A percentile compares a stretch with the other conserved stretches of the same genome.
Evolutionary conservation across 176 grass and related monocot species (phyloP).

Genomic region (Phyllostachys edulis): DNA sequence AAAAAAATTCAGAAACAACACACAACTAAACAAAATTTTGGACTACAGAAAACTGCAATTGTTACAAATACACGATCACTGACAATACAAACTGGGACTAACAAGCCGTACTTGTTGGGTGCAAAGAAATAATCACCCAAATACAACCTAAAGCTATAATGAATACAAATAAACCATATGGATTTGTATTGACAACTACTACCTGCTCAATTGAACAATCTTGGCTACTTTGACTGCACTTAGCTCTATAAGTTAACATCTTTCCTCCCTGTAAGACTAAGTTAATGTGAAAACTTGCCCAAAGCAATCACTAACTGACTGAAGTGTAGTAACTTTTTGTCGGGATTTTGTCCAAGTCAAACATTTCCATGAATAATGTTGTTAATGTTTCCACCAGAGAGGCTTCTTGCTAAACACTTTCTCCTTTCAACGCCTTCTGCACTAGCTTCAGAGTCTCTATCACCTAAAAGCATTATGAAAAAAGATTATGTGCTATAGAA

Average conservation of each 20-base stretch:
- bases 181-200: constrained; percentile 5
- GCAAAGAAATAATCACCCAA: constrained; percentile 20
- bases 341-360: neutral
- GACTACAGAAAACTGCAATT: neutral
- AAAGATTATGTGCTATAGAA: neutral
- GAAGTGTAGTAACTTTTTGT: neutral
- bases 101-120: neutral
- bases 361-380: neutral
- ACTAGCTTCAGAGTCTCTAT: constrained; percentile 61
- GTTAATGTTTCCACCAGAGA: neutral
- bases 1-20: too few species aligned
- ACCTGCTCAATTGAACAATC: constrained; percentile 22
- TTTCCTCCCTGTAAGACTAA: constrained; percentile 7
- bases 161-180: neutral
- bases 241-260: neutral
- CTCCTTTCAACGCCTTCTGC: constrained; percentile 63
- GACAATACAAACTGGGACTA: neutral
- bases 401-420: constrained; percentile 35
- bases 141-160: neutral
- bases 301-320: neutral
- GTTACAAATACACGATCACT: constrained; percentile 11
- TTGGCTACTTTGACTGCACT: constrained; percentile 17
- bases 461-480: constrained; percentile 40
- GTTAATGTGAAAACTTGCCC: neutral
- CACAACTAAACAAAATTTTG: too few species aligned